Base-by-base conservation (phyloP, 768 basidiomycete genomes). In the Russula earlei region DNA sequence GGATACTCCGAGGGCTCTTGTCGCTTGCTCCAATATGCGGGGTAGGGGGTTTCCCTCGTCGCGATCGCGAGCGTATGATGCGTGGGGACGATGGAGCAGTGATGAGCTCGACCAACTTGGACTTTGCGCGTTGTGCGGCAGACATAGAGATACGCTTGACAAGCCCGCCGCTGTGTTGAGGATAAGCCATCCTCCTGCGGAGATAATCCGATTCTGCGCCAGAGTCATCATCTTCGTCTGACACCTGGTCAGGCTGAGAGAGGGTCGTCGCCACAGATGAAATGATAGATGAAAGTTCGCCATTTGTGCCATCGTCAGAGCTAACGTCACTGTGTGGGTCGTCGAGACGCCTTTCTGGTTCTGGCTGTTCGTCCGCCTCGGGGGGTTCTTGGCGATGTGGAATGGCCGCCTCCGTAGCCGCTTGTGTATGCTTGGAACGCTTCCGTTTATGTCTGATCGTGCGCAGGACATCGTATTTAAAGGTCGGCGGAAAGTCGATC, bases 401-500 rank as follows among this genome's bases (percentile, higher is more conserved):
- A 24, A 5, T 11, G 6, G 29, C 37, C 2, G 54, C 36, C 58
- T 37, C 61, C 46, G 10, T 61, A 65, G 69, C 45, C 70, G 69
- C n/a, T 11, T 43, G 40, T 44, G 27, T 19, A 8, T 69, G 67
- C 56, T 69, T 74, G 9, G 71, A 70, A 34, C 25, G 73, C 72
- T 65, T 75, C 77, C 48, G 73, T 64, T 61, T 55, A 58, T 74
- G 75, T 67, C 81, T 85, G 19, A 77, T 66, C 2, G 78, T 77
- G 24, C 79, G 77, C 52, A 81, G 68, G 7, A 94, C 86, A 62
- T 94, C 85, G 65, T 91, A 92, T 65, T 96, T 96, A 78, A 94
- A 97, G 0, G 94, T 96, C 0, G 93, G 93, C 5, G 91, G 82
- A 60, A 97, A 97, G 63, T 84, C 67, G 57, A 96, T 96, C 0